Evolutionary conservation across 2,329 filamentous ascomycete species (phyloP), one percentile per base, ranked within the genome.

Genomic region (Ascochyta fabae): DNA sequence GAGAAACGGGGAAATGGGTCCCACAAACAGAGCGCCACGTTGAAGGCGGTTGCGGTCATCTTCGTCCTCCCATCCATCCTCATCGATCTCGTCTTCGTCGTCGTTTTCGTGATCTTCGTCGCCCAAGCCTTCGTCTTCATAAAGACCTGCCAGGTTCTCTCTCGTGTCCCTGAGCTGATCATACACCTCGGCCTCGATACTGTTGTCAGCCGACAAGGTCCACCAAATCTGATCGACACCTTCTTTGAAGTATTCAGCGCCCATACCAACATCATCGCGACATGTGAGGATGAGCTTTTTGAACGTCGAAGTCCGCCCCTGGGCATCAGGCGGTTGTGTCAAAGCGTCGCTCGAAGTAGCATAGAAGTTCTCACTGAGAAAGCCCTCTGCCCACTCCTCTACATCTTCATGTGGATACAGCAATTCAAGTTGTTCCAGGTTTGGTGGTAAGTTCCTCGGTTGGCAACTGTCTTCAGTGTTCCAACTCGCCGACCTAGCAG

Each of bases 351-450:
- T 6, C 12, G 27, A 16, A 7, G 12, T 19, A 10, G 6, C 35
- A 5, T 44, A 44, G 13, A 22, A 44, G 40, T 51, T 44, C 5
- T 39, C 48, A 4, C 35, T 12, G 4, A 48, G 13, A 12, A 64
- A 60, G 1, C 44, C 48, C 15, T 40, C 27, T 2, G 34, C 52
- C 63, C 61, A 66, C 4, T 44, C 27, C 15, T 60, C 48, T 2
- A 64, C 40, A 0, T 44, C 34, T 41, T 48, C 24, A n/a, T 60
- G 39, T 1, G 63, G 64, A n/a, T 54, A 63, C 2, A 65, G 12
- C 6, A 66, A 36, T 10, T 62, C 60, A 5, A 68, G 53, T 13
- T 40, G 39, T 38, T 61, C 59, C 5, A 68, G 59, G 7, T 49
- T 61, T 3, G 50, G 27, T 15, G 64, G 65, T 8, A 68, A 19